Base-by-base conservation (phyloP, 352 stramenopile genomes). In the Phytophthora ohioensis region DNA sequence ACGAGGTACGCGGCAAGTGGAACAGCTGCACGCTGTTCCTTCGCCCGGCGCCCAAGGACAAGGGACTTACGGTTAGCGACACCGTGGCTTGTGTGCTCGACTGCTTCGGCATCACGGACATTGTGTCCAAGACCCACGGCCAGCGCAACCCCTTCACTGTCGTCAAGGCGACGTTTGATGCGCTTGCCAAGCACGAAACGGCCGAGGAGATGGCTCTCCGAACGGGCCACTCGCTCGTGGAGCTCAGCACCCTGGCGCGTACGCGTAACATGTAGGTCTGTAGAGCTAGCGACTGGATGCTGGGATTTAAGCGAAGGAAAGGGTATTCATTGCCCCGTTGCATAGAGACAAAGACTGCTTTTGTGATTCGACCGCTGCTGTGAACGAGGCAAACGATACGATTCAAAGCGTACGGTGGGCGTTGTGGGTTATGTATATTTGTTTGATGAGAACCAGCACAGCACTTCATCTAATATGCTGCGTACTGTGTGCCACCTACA, bases 101-200 rank as follows among this genome's bases (percentile, higher is more conserved):
- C 73, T 93, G 85, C 78, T 97, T 98, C 74, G 97, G 97, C 51
- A 98, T 99, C 72, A 95, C 88, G 49, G 94, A 98, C 80, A 85
- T 93, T 15, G 89, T 95, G 53, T 87, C 83, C 59, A 99, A 98
- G 79, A 92, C 88, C 59, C 88, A 98, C 77, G 97, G 97, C 43
- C 94, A 97, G 76, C 88, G 96, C 58, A 98, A 98, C 84, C 91
- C 91, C 34, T 98, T 96, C 78, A 98, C 96, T 77, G 93, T 98
- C 36, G 93, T 98, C 58, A 91, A 94, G 68, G 95, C 97, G 13
- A 98, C 95, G 31, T 99, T 98, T 73, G 94, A 98, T 67, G 96
- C 96, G 15, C 78, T 99, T 34, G 74, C 89, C 70, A 98, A 97
- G 68, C 96, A 98, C 78, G 93, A 98, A 79, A 98, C 90, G 36